Base-by-base conservation (phyloP, 768 basidiomycete species). In the Suillus spraguei region DNA sequence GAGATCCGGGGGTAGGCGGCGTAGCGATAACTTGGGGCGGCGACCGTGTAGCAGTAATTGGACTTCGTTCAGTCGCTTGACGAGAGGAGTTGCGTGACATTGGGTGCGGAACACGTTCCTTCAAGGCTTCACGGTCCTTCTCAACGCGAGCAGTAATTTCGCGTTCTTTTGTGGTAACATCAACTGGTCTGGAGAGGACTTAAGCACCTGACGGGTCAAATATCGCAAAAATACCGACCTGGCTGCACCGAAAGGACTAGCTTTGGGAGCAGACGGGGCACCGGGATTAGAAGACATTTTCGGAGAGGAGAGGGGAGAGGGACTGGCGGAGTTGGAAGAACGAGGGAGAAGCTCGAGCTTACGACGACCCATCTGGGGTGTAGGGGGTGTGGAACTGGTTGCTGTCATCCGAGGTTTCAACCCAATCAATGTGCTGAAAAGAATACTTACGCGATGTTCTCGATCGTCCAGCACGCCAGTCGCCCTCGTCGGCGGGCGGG, bases 241-340 rank as follows among this genome's bases (percentile, higher is more conserved):
- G 41, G 97, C 97, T 60, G 83, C 82, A 56, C 97, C 97, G 71
- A 99, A 99, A 7, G 96, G 96, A 73, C 84, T 95, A 64, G 89
- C 71, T 41, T 86, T 78, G 41, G 80, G 71, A 6, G 80, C 68
- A 24, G 75, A 71, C n/a, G 71, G 66, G 52, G 73, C 74, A 41
- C 80, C 65, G 59, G 79, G 73, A 17, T 81, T 77, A 62, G 83
- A 76, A 4, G 83, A 79, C 68, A 91, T 85, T 77, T 90, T 90
- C 0, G 92, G 92, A 9, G 92, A 93, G 1, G 90, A 87, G 50
- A 94, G 79, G 3, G 94, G 90, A 20, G 92, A 90, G 35, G 91
- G 84, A 14, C 83, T 82, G 11, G 85, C 81, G 20, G 94, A 94
- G 4, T 78, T 82, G 53, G 84, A 85, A 36, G 91, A 85, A 39